Evolutionary conservation across 2,329 filamentous ascomycete species (phyloP), one percentile per base, ranked within the genome.

Genomic region (Conoideocrella luteorostrata): DNA sequence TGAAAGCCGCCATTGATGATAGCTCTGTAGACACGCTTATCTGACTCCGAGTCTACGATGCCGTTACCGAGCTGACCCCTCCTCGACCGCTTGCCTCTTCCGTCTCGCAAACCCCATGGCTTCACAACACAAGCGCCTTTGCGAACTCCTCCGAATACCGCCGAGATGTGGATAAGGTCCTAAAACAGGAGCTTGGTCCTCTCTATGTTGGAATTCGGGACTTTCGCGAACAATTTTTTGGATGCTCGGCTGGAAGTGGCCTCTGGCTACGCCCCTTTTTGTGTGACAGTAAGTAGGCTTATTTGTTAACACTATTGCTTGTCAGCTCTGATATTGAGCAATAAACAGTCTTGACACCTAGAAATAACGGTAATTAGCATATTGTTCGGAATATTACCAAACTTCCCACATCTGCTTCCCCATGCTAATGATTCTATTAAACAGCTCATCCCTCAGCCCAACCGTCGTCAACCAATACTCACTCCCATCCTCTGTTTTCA

Each of bases 401-500:
- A 76, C 75, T 68, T 88, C 85, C 88, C 87, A 93, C 71, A 88
- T 88, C 72, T 93, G 86, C 12, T 75, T 75, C 1, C 86, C 86
- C 65, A 91, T 86, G 2, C 84, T 78, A 45, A 89, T 67, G 44
- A 91, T 59, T 13, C 87, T 77, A 65, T 93, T 93, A 57, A 93
- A 93, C 33, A 94, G 59, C 64, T 91, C 84, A 53, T 93, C 86
- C 30, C 88, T 65, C 56, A 84, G 65, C 23, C 77, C 71, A 59
- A 91, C 73, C 1, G 87, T 87, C 6, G 85, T 94, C 2, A 93
- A 61, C 41, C 78, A 76, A 47, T 73, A 75, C 41, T 66, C 68
- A 13, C 75, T 65, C 0, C 82, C 77, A 12, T 64, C 64, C 43
- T 69, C 69, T n/a, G 80, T 79, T 21, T 68, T 68, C 50, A 91